phyloP scores from a whole-genome alignment of 306 rosid genomes.

The barrel medic (Medicago truncatula) region MtrunA17r5.0-ANR NC_053045.1:45126001-45126500 shows the following conservation, averaged over 20 bases:
- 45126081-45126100: constrained; percentile 58
- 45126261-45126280: constrained; percentile 67
- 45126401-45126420: constrained; percentile 55
- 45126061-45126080: constrained; percentile 55
- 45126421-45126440: constrained; percentile 51
- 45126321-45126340: constrained; percentile 51
- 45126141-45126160: constrained; percentile 52
- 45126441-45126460: constrained; percentile 50
- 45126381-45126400: constrained; percentile 59
- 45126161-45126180: constrained; percentile 51
- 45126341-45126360: constrained; percentile 33
- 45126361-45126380: constrained; percentile 51
- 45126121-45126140: constrained; percentile 48
- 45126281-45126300: constrained; percentile 44
- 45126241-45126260: constrained; percentile 47
- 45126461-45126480: constrained; percentile 54
- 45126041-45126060: constrained; percentile 37
- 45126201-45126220: constrained; percentile 63
- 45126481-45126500: constrained; percentile 69
- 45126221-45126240: constrained; percentile 34
- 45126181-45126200: constrained; percentile 60
- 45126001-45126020: constrained; percentile 59
- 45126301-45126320: constrained; percentile 38
- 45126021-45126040: constrained; percentile 23
- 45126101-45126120: constrained; percentile 57